Evolutionary conservation across 2,329 filamentous ascomycete species (phyloP), one percentile per base, ranked within the genome.

Genomic region (Gnomoniopsis sp.): DNA sequence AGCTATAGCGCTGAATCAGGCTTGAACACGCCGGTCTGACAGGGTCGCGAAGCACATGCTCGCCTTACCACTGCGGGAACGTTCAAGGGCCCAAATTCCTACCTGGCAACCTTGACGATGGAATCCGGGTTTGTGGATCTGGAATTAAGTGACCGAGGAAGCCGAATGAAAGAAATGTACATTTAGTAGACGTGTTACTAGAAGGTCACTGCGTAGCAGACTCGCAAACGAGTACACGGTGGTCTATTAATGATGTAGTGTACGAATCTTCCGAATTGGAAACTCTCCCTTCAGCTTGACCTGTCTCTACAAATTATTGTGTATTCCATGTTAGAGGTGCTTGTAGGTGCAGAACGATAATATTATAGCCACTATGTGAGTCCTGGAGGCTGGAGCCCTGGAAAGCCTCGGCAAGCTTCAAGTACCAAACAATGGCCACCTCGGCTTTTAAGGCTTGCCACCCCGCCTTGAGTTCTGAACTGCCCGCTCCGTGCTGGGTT

Each of bases 341-440:
- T 49, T 30, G 4, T n/a, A 14, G 15, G 7, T n/a, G n/a, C n/a
- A n/a, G n/a, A n/a, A n/a, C n/a, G n/a, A n/a, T n/a, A n/a, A n/a
- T n/a, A n/a, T n/a, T 59, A 23, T 62, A 30, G 63, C 48, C n/a
- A n/a, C n/a, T n/a, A n/a, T n/a, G n/a, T 30, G 26, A 30, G 26
- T 30, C 26, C 26, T 30, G 26, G 8, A 30, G 4, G 26, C 26
- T 23, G 19, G 7, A 4, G 19, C 48, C 15, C 11, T 17, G 26
- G 48, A 33, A n/a, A 56, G 53, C 53, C 53, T 56, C 53, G 53
- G 53, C 47, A 56, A 55, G 41, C 21, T 30, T 33, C 44, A 38
- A n/a, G n/a, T 36, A 19, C 36, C 36, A 47, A 36, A 30, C 14
- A 11, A 12, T 3, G 6, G 34, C 53, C 34, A 34, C 22, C 34